Percentiles rank a stretch among this genome's conserved stretches.
Conservation (phyloP, 257 asterid genomes). For the Plantago elongata region DNA sequence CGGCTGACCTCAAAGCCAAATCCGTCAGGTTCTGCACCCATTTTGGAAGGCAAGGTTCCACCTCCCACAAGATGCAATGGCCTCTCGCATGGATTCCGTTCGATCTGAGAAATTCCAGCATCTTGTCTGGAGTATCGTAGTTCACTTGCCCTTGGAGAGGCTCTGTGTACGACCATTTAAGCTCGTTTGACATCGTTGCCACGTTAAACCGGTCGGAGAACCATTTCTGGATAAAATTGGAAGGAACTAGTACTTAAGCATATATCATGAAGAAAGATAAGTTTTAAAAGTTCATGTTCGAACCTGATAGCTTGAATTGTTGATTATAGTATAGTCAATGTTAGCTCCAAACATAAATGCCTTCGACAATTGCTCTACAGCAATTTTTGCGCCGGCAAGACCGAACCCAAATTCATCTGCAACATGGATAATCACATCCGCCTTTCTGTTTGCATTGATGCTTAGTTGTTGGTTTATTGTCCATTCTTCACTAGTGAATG, state of each 20-base stretch:
- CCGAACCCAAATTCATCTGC: constrained; percentile 37
- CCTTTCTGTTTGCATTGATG: too few species aligned
- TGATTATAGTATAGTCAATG: constrained; percentile 39
- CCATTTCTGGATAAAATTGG: constrained; percentile 34
- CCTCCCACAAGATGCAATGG: constrained; percentile 68
- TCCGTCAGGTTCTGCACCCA: constrained; percentile 47
- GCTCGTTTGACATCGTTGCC: constrained; percentile 65
- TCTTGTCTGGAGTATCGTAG: constrained; percentile 49
- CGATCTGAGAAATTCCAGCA: constrained; percentile 41
- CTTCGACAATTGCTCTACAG: constrained; percentile 40
- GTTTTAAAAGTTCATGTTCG: neutral
- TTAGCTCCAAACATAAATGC: constrained; percentile 64
- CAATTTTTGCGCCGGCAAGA: constrained; percentile 36
- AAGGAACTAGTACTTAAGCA: neutral
- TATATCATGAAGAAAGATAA: neutral
- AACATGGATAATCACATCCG: neutral
- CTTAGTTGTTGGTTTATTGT: too few species aligned
- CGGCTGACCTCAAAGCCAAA: constrained; percentile 33
- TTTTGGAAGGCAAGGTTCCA: constrained; percentile 30
- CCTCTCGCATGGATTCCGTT: constrained; percentile 54
- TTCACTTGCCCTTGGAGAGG: constrained; percentile 40
- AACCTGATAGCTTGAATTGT: constrained; percentile 47
- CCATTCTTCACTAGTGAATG: constrained; percentile 29
- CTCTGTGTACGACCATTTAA: constrained; percentile 63
- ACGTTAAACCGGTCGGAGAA: constrained; percentile 57